These are phyloP conservation scores for Botryosphaeria dothidea DNA, from an alignment of 2,329 filamentous ascomycete species.

Conservation along the genomic window DNA sequence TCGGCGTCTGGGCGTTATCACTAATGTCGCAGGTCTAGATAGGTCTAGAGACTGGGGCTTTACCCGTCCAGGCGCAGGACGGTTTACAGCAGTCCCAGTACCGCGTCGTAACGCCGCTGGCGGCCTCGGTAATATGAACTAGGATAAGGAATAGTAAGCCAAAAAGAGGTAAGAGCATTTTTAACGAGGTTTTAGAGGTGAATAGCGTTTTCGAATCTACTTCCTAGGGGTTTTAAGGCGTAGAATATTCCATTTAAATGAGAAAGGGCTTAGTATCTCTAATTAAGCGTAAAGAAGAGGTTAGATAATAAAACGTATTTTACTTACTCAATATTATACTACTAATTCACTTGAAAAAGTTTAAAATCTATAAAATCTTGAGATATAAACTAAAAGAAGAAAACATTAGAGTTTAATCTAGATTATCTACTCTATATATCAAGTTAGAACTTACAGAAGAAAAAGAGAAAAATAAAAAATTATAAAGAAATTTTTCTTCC, in stretches of 20 bases:
- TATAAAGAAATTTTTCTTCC: no score
- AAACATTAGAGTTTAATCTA: no score
- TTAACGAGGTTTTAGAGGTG: neutral
- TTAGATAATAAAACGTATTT: neutral
- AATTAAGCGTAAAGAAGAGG: neutral
- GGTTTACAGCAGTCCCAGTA: conserved; percentile 69
- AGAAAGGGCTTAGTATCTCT: neutral
- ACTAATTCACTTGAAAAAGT: no score
- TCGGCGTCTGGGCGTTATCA: conserved; percentile 52
- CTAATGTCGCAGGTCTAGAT: conserved; percentile 58
- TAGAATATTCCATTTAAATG: neutral
- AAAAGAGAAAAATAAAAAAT: no score
- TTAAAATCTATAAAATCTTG: no score
- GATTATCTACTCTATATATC: no score
- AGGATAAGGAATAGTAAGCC: neutral
- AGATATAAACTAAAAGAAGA: no score
- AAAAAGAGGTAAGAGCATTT: neutral
- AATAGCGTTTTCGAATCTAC: neutral
- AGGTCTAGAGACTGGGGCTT: conserved; percentile 54
- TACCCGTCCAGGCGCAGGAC: conserved; percentile 62
- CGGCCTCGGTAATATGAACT: neutral
- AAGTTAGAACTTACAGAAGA: no score
- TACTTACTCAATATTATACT: neutral
- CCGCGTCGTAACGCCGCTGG: conserved; percentile 30
- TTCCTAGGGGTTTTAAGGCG: neutral